These are phyloP conservation scores for Botryosphaeria agaves DNA, from an alignment of 2,329 filamentous ascomycete genomes.

Conservation along the genomic window DNA sequence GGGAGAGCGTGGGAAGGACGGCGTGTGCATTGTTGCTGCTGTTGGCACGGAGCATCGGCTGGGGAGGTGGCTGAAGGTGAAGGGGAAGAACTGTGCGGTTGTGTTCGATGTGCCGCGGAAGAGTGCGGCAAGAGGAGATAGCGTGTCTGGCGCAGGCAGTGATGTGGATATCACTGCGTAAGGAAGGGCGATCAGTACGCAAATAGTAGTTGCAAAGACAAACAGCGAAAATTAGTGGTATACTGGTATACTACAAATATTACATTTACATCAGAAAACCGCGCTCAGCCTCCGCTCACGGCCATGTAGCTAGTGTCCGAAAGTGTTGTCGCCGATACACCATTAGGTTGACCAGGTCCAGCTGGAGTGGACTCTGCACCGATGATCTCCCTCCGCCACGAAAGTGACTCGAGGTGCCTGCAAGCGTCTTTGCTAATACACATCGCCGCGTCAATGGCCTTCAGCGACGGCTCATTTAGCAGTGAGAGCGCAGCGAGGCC, in stretches of 20 bases:
- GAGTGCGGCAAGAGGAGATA: too few species aligned
- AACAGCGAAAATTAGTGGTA: too few species aligned
- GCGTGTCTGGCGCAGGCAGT: too few species aligned
- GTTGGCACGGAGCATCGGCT: constrained; percentile 75
- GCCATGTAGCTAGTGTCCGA: too few species aligned
- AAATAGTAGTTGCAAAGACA: too few species aligned
- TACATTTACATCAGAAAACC: too few species aligned
- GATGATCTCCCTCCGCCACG: constrained; percentile 19
- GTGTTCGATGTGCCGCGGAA: constrained; percentile 60
- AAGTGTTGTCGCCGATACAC: too few species aligned
- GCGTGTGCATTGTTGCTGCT: constrained; percentile 70
- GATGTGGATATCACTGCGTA: too few species aligned
- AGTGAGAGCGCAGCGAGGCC: constrained; percentile 66
- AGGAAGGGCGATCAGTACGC: too few species aligned
- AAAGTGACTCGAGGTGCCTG: constrained; percentile 16
- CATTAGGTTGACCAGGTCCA: too few species aligned
- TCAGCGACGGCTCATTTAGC: constrained; percentile 52
- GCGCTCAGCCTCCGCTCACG: constrained; percentile 1
- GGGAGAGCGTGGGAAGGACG: constrained; percentile 54
- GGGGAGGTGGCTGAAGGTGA: constrained; percentile 58
- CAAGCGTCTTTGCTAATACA: constrained; percentile 50
- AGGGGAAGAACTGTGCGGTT: constrained; percentile 66
- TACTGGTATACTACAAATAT: too few species aligned
- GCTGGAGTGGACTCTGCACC: too few species aligned
- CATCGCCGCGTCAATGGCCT: constrained; percentile 54